Percentiles rank a stretch among this genome's conserved stretches.
These are phyloP conservation scores for Aegilops umbellulata DNA, from an alignment of 176 grass and related monocot species.

Conservation along the genomic window DNA sequence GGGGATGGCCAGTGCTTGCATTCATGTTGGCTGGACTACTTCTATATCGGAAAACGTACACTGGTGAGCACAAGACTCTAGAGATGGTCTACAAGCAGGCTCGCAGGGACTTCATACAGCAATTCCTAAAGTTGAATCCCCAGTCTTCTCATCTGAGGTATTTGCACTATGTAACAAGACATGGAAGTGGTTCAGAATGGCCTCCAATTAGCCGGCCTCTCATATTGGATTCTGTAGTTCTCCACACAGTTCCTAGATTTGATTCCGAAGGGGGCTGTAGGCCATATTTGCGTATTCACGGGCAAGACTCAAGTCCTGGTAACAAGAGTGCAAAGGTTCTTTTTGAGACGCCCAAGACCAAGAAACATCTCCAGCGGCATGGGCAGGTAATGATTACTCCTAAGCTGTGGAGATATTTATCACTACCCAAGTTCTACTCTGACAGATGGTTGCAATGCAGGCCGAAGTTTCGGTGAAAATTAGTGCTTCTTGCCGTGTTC, in stretches of 20 bases:
- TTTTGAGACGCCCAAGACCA: conserved; percentile 72
- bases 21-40: conserved; percentile 95
- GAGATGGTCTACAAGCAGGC: conserved; percentile 99
- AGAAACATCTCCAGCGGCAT: conserved; percentile 61
- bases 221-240: conserved; percentile 59
- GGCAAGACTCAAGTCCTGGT: conserved; percentile 65
- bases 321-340: conserved; percentile 75
- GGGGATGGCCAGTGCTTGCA: conserved; percentile 89
- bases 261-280: conserved; percentile 70
- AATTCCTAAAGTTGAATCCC: conserved; percentile 86
- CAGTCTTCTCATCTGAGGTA: conserved; percentile 96
- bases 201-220: conserved; percentile 56
- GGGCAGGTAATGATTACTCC: conserved; percentile 61
- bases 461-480: conserved; percentile 41
- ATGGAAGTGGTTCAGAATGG: conserved; percentile 83
- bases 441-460: conserved; percentile 48
- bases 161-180: conserved; percentile 83
- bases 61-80: conserved; percentile 82
- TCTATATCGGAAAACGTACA: conserved; percentile 78
- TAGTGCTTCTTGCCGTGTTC: conserved; percentile 52
- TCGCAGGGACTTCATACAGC: conserved; percentile 75
- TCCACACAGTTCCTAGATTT: conserved; percentile 68
- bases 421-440: conserved; percentile 21
- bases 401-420: conserved; percentile 2
- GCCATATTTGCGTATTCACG: conserved; percentile 68